Evolutionary conservation across 805 yeast genomes (phyloP), one percentile per base, ranked within the genome.

Genomic region (Saccharomycopsis sp.): DNA sequence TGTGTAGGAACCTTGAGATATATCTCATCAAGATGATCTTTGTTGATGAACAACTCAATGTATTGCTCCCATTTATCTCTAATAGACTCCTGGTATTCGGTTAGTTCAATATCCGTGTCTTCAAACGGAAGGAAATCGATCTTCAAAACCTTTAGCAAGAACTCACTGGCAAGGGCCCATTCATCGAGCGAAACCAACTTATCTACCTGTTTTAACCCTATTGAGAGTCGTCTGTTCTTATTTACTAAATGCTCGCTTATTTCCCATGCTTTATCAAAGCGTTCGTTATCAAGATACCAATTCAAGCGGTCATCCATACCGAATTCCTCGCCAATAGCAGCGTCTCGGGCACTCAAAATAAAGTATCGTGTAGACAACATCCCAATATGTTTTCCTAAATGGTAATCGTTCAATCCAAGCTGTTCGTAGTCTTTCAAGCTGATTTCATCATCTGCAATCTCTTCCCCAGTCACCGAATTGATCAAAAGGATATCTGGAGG

Each of bases 331-430:
- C 91, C 90, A 15, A 84, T 74, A 0, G 93, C 86, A 0, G 86
- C 93, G 71, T 91, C 98, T 53, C 82, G 80, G 0, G 97, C 89
- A 67, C 93, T 83, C 3, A 93, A 75, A 19, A 94, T 75, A 65
- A 78, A 87, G 73, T 86, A 89, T 57, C 76, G 75, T 3, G 70
- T 64, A 0, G 70, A 67, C 0, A 64, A 66, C 1, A 61, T 63
- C 1, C 79, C 82, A 38, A 78, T 71, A 67, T 77, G 76, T 54
- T 79, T 80, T 1, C 85, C 82, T 53, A 92, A 70, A 63, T 82
- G 85, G 67, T 87, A 89, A 68, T 94, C 98, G 68, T 93, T 92
- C 17, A 87, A 74, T 0, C 96, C 91, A 50, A 89, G 71, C 14
- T 77, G 74, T 22, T 81, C 77, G 52, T 74, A 79, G 38, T 81